These are phyloP conservation scores for Nannizziopsis barbatae DNA, from an alignment of 2,329 filamentous ascomycete genomes.

Conservation along the genomic window DNA sequence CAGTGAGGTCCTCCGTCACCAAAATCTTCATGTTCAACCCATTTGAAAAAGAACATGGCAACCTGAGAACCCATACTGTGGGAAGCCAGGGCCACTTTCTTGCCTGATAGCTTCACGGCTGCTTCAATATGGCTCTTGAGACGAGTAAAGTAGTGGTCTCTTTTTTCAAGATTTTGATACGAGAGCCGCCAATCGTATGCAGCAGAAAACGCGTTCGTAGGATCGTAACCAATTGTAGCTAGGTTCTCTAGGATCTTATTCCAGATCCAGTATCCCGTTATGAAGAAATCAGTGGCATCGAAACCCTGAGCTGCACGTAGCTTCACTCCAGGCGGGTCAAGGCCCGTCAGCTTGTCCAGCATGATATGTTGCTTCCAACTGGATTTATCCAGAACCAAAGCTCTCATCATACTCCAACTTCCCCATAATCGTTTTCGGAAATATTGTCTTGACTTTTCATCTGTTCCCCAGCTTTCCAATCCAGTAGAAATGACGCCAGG, in stretches of 20 bases:
- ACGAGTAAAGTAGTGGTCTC: conserved; percentile 88
- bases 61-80: conserved; percentile 99
- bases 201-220: conserved; percentile 57
- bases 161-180: conserved; percentile 75
- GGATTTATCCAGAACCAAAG: conserved; percentile 83
- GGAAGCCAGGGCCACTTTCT: conserved; percentile 76
- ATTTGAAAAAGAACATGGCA: conserved; percentile 66
- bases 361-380: conserved; percentile 94
- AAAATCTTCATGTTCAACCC: conserved; percentile 66
- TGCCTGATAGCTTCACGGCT: conserved; percentile 57
- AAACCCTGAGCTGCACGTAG: conserved; percentile 89
- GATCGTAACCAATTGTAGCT: conserved; percentile 91
- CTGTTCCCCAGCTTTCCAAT: conserved; percentile 91
- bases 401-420: conserved; percentile 98
- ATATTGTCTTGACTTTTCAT: conserved; percentile 72
- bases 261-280: conserved; percentile 92
- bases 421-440: conserved; percentile 94
- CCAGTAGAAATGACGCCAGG: conserved; percentile 96
- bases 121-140: conserved; percentile 86
- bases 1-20: conserved; percentile 74
- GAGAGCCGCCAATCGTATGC: conserved; percentile 87
- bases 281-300: conserved; percentile 84
- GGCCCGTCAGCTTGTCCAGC: conserved; percentile 80
- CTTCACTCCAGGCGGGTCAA: conserved; percentile 85
- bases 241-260: conserved; percentile 97